These are phyloP conservation scores for Blumeriella jaapii DNA, from an alignment of 2,329 filamentous ascomycete species.

Conservation along the genomic window DNA sequence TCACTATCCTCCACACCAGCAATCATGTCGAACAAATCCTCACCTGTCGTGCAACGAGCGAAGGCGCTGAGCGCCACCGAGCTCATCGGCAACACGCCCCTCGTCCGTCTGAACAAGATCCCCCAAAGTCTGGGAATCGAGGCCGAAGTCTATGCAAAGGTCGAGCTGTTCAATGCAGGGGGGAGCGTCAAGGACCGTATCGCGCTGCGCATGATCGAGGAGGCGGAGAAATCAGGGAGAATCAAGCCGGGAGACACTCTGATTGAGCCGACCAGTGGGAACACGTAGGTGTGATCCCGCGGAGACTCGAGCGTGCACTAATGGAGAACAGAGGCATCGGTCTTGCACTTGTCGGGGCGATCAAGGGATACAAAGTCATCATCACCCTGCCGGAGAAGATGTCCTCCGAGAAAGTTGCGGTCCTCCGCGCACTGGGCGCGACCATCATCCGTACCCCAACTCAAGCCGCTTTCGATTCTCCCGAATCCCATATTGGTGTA, in stretches of 20 bases:
- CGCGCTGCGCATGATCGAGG: slow-evolving; percentile 92
- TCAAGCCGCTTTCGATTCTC: slow-evolving; percentile 85
- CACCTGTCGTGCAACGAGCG: slow-evolving; percentile 18
- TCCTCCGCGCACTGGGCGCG: slow-evolving; percentile 83
- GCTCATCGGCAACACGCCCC: slow-evolving; percentile 91
- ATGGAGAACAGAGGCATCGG: slow-evolving; percentile 59
- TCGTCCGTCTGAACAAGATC: slow-evolving; percentile 86
- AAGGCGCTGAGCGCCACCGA: slow-evolving; percentile 56
- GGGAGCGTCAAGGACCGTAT: slow-evolving; percentile 94
- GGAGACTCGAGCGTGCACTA: slow-evolving; percentile 17
- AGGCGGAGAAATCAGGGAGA: slow-evolving; percentile 78
- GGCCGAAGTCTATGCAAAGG: slow-evolving; percentile 80
- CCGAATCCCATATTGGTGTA: slow-evolving; percentile 95
- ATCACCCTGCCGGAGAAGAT: slow-evolving; percentile 99
- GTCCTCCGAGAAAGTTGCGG: slow-evolving; percentile 95
- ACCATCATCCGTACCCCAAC: slow-evolving; percentile 97
- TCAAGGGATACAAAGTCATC: slow-evolving; percentile 97
- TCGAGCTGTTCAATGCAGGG: slow-evolving; percentile 88
- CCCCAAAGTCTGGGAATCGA: slow-evolving; percentile 84
- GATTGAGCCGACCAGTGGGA: slow-evolving; percentile 96
- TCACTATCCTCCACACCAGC: not conserved
- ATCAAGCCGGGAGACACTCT: slow-evolving; percentile 96
- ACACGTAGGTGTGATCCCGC: slow-evolving; percentile 45
- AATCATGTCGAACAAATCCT: slow-evolving; percentile 17
- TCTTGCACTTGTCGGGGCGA: slow-evolving; percentile 81